These are phyloP conservation scores for Pythium diclinum DNA, from an alignment of 352 stramenopile species.

Conservation along the genomic window DNA sequence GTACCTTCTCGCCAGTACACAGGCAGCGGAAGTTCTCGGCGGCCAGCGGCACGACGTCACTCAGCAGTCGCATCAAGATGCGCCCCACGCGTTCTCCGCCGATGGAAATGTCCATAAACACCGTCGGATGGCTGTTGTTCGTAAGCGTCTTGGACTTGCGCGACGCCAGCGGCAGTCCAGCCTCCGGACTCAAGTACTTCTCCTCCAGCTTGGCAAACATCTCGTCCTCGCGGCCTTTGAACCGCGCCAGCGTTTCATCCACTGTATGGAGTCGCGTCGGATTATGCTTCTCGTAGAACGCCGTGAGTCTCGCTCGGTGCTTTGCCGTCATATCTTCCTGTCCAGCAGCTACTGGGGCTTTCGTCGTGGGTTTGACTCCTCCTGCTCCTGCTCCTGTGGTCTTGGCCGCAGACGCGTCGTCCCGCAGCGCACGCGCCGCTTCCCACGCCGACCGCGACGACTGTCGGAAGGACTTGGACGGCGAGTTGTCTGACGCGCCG, in stretches of 20 bases:
- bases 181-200: slow-evolving; percentile 45
- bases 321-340: neutral
- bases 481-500: slow-evolving; percentile 8
- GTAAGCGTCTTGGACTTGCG: slow-evolving; percentile 55
- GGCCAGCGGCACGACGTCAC: slow-evolving; percentile 90
- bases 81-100: slow-evolving; percentile 72
- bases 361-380: neutral
- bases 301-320: slow-evolving; percentile 39
- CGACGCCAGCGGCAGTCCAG: slow-evolving; percentile 31
- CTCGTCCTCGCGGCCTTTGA: slow-evolving; percentile 56
- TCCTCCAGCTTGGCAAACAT: slow-evolving; percentile 66
- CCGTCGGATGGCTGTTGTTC: slow-evolving; percentile 69
- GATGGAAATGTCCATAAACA: slow-evolving; percentile 96
- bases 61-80: slow-evolving; percentile 95
- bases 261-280: slow-evolving; percentile 47
- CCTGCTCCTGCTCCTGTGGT: neutral
- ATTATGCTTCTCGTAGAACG: slow-evolving; percentile 76
- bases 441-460: slow-evolving; percentile 29
- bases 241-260: slow-evolving; percentile 54
- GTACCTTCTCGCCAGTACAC: slow-evolving; percentile 78
- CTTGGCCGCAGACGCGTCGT: neutral
- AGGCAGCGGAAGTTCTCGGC: slow-evolving; percentile 94
- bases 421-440: slow-evolving; percentile 28
- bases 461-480: slow-evolving; percentile 34
- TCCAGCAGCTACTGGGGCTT: neutral